These are phyloP conservation scores for Scleromitrula shiraiana DNA, from an alignment of 2,329 filamentous ascomycete genomes.

Conservation along the genomic window DNA sequence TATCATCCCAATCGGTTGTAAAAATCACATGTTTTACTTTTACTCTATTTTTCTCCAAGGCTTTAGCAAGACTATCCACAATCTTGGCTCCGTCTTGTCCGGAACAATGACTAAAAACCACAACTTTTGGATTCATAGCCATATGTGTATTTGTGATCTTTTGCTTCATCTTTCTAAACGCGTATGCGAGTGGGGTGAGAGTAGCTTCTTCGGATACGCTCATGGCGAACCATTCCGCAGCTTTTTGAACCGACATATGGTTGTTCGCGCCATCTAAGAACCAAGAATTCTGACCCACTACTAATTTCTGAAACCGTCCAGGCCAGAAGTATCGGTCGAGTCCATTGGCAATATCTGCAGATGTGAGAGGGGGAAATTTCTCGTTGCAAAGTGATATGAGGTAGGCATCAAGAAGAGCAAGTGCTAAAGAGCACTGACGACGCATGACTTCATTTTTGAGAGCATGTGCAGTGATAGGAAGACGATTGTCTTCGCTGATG, in stretches of 20 bases:
- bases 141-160: not conserved
- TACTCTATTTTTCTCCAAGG: conserved; percentile 8
- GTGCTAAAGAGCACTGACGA: conserved; percentile 42
- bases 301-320: conserved; percentile 63
- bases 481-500: conserved; percentile 14
- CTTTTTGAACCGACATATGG: conserved; percentile 73
- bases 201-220: conserved; percentile 27
- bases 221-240: conserved; percentile 68
- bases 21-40: conserved; percentile 16
- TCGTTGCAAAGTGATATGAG: conserved; percentile 35
- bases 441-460: conserved; percentile 46
- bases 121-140: conserved; percentile 3
- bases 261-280: conserved; percentile 23
- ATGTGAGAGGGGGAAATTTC: conserved; percentile 37
- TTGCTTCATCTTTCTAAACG: not conserved
- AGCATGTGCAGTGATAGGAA: conserved; percentile 22
- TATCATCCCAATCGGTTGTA: conserved; percentile 12
- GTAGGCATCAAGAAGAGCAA: conserved; percentile 38
- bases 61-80: conserved; percentile 8
- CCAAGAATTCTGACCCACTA: conserved; percentile 34
- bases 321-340: conserved; percentile 67
- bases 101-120: conserved; percentile 14
- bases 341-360: conserved; percentile 51
- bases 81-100: conserved; percentile 7
- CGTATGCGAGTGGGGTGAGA: conserved; percentile 4